Percentiles rank a stretch among this genome's conserved stretches.
Evolutionary conservation across 129 eudicot species (phyloP).

Genomic region (carrot (Daucus carota)): DNA sequence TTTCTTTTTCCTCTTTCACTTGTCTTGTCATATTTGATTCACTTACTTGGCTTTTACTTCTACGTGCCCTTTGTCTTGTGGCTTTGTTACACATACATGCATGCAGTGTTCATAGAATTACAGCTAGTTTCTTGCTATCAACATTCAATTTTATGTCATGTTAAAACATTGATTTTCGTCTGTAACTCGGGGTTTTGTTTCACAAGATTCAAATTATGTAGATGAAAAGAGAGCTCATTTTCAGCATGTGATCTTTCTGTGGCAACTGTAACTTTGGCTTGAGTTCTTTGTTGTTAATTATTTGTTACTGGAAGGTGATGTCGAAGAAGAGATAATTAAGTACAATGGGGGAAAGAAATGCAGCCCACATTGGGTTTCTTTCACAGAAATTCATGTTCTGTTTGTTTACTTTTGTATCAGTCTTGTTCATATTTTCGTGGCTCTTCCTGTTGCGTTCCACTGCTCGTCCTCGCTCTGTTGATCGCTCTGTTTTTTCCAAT

Average conservation of each 20-base stretch:
- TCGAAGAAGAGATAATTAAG: slow-evolving; percentile 1
- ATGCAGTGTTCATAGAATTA: no score
- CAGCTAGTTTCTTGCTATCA: background rate
- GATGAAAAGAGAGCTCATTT: background rate
- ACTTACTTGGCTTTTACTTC: slow-evolving; percentile 19
- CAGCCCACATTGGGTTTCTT: slow-evolving; percentile 28
- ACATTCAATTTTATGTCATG: background rate
- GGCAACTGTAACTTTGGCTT: background rate
- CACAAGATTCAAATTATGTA: background rate
- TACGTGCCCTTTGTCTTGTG: background rate
- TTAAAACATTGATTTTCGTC: background rate
- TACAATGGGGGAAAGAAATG: slow-evolving; percentile 41
- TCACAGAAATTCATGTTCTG: slow-evolving; percentile 48
- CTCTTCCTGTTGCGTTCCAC: slow-evolving; percentile 41
- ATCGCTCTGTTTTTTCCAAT: slow-evolving; percentile 30
- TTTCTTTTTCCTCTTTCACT: slow-evolving; percentile 1
- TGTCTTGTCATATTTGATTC: slow-evolving; percentile 2
- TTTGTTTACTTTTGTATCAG: slow-evolving; percentile 38
- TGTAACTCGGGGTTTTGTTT: background rate
- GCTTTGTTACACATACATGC: no score
- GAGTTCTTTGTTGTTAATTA: no score
- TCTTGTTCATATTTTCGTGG: slow-evolving; percentile 55
- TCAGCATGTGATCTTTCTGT: background rate
- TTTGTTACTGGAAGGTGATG: no score
- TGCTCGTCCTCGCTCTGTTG: slow-evolving; percentile 32